Evolutionary conservation across 108 stramenopile species (phyloP).

Genomic region (Fragilaria radians): DNA sequence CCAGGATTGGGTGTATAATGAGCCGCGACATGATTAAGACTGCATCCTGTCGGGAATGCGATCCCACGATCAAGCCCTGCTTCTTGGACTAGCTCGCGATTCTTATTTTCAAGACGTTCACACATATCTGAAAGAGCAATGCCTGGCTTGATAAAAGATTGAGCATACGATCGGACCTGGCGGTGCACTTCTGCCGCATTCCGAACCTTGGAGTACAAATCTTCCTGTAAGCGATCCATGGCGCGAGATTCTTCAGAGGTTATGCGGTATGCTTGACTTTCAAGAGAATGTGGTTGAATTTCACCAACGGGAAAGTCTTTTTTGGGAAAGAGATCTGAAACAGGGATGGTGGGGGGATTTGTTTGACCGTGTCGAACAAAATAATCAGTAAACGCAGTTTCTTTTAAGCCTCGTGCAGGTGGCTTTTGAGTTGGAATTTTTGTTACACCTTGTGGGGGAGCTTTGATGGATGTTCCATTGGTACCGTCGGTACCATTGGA

Average conservation of each 20-base stretch:
- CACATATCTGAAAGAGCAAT: conserved; percentile 96
- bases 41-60: conserved; percentile 98
- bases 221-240: conserved; percentile 72
- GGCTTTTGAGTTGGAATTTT: conserved; percentile 65
- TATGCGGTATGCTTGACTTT: conserved; percentile 78
- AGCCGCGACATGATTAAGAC: conserved; percentile 96
- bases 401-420: conserved; percentile 65
- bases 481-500: too few relatives aligned
- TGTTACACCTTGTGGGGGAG: too few relatives aligned
- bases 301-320: conserved; percentile 85
- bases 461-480: neutral
- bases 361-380: conserved; percentile 94
- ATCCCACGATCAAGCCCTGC: conserved; percentile 88
- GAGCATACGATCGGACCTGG: conserved; percentile 93
- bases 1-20: conserved; percentile 98
- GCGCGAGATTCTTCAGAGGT: conserved; percentile 82
- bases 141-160: conserved; percentile 94
- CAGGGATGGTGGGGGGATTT: conserved; percentile 92
- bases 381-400: conserved; percentile 87
- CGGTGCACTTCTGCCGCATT: conserved; percentile 92
- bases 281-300: conserved; percentile 78
- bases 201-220: conserved; percentile 86
- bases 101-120: conserved; percentile 88
- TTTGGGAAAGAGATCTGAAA: conserved; percentile 44
- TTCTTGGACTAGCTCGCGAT: conserved; percentile 86